Base-by-base conservation (phyloP, 2,329 filamentous ascomycete species). In the Aspergillus brunneoviolaceus region DNA sequence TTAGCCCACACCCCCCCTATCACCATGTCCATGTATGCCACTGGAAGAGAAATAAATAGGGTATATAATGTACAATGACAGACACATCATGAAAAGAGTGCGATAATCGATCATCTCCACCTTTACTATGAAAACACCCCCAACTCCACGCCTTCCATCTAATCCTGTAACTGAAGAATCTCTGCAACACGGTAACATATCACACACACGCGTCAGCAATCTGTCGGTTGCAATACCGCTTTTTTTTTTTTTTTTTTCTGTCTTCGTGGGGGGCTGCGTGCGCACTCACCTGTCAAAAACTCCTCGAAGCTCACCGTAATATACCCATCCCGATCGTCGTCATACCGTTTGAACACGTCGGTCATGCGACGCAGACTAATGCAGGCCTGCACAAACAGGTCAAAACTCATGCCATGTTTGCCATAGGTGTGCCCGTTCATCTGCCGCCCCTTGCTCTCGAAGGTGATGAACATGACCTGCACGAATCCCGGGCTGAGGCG, bases 351-450 rank as follows among this genome's bases (percentile, higher is more conserved):
- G 76, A 99, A 99, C 29, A 96, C 92, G 76, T 99, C 95, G 61
- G 95, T 99, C 94, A 99, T 98, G 69, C 95, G 86, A 85, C 98
- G 97, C 70, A 99, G 82, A 69, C 88, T 92, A 73, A 99, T 98
- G 77, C 95, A 98, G 55, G 92, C 92, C 82, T 99, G 95, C 62
- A 99, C 95, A 72, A 99, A 99, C 55, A 99, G 79, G 79, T 99
- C 95, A 72, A 99, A 99, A 78, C 89, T 91, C 85, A 92, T 91
- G 42, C 88, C 88, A 72, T 86, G 83, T 57, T 72, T 69, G 31
- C 63, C 68, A 47, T 65, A 66, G 7, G 67, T 57, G 53, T 65
- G 62, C 68, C 76, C 67, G 79, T 74, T 67, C 72, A 76, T 69
- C 72, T 76, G 60, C 72, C 80, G 64, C 5, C 69, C 74, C 58